Percentiles rank a stretch among this genome's conserved stretches.
phyloP scores from a whole-genome alignment of 805 yeast species.

The Candida takata region DNA sequence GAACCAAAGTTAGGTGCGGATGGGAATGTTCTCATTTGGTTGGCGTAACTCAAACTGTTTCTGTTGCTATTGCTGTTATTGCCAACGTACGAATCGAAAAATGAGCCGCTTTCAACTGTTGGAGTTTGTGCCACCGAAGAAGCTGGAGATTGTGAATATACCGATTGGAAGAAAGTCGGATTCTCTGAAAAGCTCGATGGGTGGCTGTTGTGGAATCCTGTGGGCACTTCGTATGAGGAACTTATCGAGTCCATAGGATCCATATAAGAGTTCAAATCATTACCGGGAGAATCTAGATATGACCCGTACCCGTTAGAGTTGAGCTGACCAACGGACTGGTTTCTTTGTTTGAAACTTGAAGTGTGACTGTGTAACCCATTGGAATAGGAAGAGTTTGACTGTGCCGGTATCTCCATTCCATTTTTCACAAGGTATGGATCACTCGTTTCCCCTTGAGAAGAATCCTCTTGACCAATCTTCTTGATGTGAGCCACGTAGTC shows the following conservation, averaged over 20 bases:
- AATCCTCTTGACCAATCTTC: constrained; percentile 41
- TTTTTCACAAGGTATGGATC: constrained; percentile 5
- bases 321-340: no score
- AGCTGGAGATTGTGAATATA: constrained; percentile 17
- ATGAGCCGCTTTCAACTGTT: constrained; percentile 16
- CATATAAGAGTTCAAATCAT: constrained; percentile 19
- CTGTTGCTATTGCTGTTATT: no score
- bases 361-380: constrained; percentile 6
- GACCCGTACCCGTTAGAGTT: constrained; percentile 12
- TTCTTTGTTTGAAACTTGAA: constrained; percentile 5
- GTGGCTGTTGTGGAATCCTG: constrained; percentile 12
- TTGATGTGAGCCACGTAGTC: constrained; percentile 61
- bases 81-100: constrained; percentile 21
- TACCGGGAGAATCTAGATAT: constrained; percentile 21
- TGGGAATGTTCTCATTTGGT: constrained; percentile 20
- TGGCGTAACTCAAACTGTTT: constrained; percentile 17
- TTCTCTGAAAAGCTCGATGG: constrained; percentile 16
- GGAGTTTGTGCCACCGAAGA: constrained; percentile 23
- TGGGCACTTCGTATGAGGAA: constrained; percentile 23
- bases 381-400: not conserved
- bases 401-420: constrained; percentile 10
- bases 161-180: constrained; percentile 15
- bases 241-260: constrained; percentile 23
- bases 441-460: not conserved
- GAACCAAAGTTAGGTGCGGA: constrained; percentile 10